Evolutionary conservation across 106 monocot genomes (phyloP).

Genomic region (Apostasia ramifera): DNA sequence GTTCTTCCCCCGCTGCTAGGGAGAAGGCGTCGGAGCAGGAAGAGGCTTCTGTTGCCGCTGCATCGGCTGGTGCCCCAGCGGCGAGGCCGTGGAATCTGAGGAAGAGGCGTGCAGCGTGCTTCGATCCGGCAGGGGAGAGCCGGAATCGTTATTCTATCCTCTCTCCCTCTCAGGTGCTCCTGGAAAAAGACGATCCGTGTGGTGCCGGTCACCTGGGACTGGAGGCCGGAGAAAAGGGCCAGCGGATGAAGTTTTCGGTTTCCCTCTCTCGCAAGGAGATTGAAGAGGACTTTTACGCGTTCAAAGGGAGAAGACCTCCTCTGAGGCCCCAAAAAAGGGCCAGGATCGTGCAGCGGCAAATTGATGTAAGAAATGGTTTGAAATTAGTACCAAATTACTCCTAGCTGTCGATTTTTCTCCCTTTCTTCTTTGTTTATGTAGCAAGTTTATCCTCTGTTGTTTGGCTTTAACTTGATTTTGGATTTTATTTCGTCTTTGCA

Average conservation of each 20-base stretch:
- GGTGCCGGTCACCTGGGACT: neutral
- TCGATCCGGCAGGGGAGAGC: neutral
- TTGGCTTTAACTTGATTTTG: no score
- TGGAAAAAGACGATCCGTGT: neutral
- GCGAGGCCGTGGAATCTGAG: conserved; percentile 50
- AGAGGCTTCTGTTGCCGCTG: neutral
- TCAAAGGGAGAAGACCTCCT: conserved; percentile 23
- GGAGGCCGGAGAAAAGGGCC: neutral
- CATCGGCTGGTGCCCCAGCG: neutral
- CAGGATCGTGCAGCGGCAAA: conserved; percentile 22
- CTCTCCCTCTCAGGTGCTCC: neutral
- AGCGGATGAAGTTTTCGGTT: conserved; percentile 15
- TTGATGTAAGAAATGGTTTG: conserved; percentile 22
- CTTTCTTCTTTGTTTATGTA: neutral
- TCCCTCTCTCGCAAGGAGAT: conserved; percentile 33
- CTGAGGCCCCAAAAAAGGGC: conserved; percentile 36
- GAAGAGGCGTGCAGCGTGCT: conserved; percentile 22
- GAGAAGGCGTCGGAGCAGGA: neutral
- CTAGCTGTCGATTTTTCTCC: neutral
- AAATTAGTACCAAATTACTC: neutral
- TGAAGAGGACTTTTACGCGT: conserved; percentile 28
- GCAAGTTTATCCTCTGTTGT: neutral
- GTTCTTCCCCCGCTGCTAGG: neutral
- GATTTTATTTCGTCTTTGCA: neutral
- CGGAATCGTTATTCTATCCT: neutral